phyloP scores from a whole-genome alignment of 805 yeast genomes.

The Saccharomyces kudriavzevii region DNA sequence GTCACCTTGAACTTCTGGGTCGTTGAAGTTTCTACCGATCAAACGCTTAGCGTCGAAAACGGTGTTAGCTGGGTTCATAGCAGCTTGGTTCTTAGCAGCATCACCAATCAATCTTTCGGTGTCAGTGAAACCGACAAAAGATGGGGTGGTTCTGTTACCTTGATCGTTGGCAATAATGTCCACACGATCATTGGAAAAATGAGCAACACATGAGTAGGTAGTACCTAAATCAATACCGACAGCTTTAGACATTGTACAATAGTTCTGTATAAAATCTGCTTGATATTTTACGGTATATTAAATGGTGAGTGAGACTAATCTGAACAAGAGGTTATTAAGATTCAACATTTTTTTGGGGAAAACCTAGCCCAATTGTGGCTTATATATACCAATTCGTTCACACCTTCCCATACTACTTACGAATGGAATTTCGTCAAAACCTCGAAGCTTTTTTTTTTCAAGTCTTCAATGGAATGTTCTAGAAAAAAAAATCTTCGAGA shows the following conservation, averaged over 20 bases:
- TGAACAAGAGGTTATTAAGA: background rate
- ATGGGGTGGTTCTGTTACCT: conserved; percentile 97
- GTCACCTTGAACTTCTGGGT: conserved; percentile 49
- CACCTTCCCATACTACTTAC: background rate
- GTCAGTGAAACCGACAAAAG: conserved; percentile 93
- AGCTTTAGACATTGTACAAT: conserved; percentile 32
- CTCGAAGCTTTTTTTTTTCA: background rate
- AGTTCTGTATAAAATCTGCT: background rate
- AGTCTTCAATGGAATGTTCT: conserved; percentile 9
- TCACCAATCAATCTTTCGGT: conserved; percentile 93
- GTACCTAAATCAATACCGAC: conserved; percentile 91
- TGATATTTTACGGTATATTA: background rate
- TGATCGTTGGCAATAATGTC: conserved; percentile 96
- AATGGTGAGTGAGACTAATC: background rate
- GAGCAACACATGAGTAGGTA: conserved; percentile 96
- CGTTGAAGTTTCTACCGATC: conserved; percentile 62
- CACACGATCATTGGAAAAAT: conserved; percentile 74
- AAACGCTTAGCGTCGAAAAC: conserved; percentile 94
- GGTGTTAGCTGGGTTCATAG: conserved; percentile 90
- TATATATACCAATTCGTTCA: background rate
- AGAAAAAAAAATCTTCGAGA: conserved; percentile 3
- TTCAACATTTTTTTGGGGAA: background rate
- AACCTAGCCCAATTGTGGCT: background rate
- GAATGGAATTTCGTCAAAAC: background rate
- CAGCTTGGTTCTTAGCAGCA: conserved; percentile 98